Evolutionary conservation across 306 rosid genomes (phyloP), one percentile per base, ranked within the genome.

Genomic region (Rosa multiflora): DNA sequence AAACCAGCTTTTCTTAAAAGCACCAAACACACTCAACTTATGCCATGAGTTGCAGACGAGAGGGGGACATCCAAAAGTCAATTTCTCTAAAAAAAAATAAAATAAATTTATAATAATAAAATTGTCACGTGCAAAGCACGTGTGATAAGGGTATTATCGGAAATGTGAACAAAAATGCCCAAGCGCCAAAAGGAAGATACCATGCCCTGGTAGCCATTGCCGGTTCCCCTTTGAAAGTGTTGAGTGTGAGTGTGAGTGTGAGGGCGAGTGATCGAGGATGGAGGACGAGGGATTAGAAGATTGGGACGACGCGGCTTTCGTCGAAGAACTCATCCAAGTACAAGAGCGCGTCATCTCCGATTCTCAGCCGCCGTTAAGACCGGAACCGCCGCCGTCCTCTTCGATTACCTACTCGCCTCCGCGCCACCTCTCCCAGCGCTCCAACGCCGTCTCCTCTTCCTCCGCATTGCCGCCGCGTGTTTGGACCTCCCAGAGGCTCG

Each of bases 391-490:
- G 13, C 82, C 5, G 13, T 66, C 78, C 35, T 58, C 78, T 0
- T 26, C 49, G 61, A 6, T 80, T 20, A 64, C 76, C 55, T 87
- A 79, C 82, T 92, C 99, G 26, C 97, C 99, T 46, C 99, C 99
- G 0, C 97, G 93, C 44, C 91, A 85, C 76, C 92, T 94, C 69
- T 89, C 99, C 74, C 97, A 92, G 79, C 81, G 88, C 58, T 9
- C 82, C 67, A 3, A 81, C 10, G 29, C 17, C 61, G 63, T 21
- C 26, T 58, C 78, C 43, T 35, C 18, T 23, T 59, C 78, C 17
- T 78, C 87, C 29, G 73, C 78, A 2, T 35, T 72, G 23, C 11
- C 78, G 46, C 51, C 69, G 8, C 46, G 37, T 23, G 72, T 11
- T 51, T 42, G 8, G 83, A 43, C 23, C 71, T 67, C 29, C 46